Conservation (phyloP, 768 basidiomycete genomes). For the Tricholoma saponaceum region DNA sequence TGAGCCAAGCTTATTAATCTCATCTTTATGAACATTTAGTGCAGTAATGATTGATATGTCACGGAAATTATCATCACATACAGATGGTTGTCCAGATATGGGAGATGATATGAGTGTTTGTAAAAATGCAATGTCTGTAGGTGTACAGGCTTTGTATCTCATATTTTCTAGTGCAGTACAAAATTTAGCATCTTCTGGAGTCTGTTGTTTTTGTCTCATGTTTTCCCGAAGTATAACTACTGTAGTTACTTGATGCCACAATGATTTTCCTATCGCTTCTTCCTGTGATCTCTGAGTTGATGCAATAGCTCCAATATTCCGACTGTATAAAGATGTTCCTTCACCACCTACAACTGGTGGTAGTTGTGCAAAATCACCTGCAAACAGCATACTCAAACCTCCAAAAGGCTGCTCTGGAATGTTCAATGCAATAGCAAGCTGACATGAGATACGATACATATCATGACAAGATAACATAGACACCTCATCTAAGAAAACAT, state of each 20-base stretch:
- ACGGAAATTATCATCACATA: too few species aligned
- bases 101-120: too few species aligned
- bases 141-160: too few species aligned
- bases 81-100: too few species aligned
- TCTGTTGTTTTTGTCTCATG: background rate
- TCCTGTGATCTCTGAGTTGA: background rate
- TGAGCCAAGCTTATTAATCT: too few species aligned
- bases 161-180: too few species aligned
- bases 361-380: constrained; percentile 1
- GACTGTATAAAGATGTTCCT: background rate
- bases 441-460: constrained; percentile 24
- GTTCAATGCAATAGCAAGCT: constrained; percentile 17
- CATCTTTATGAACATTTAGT: too few species aligned
- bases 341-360: background rate
- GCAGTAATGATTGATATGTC: too few species aligned
- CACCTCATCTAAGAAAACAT: constrained; percentile 24
- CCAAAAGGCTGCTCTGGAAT: constrained; percentile 23
- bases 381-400: constrained; percentile 21
- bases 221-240: background rate
- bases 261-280: constrained; percentile 12
- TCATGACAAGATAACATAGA: constrained; percentile 33
- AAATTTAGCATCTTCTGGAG: background rate
- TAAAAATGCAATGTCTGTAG: too few species aligned
- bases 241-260: constrained; percentile 23
- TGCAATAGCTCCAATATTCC: background rate